These are phyloP conservation scores for Sporothrix inflata DNA, from an alignment of 2,329 filamentous ascomycete genomes.

Conservation along the genomic window DNA sequence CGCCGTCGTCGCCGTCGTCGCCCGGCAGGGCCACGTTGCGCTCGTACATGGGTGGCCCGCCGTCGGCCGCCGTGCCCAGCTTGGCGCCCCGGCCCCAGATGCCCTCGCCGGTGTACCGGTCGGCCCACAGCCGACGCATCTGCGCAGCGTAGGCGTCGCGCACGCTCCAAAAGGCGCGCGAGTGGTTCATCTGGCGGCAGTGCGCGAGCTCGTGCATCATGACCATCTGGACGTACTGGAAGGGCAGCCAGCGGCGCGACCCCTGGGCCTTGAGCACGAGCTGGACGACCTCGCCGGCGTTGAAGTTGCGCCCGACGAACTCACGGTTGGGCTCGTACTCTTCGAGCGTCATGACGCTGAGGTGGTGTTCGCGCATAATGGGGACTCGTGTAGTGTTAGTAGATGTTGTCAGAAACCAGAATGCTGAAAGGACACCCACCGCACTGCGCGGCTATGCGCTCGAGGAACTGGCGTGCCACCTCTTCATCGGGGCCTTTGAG, in stretches of 20 bases:
- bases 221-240: constrained; percentile 86
- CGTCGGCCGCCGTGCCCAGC: constrained; percentile 57
- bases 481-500: constrained; percentile 66
- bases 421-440: constrained; percentile 45
- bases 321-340: constrained; percentile 81
- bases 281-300: constrained; percentile 84
- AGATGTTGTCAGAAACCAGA: neutral
- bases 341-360: constrained; percentile 72
- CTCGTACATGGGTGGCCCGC: constrained; percentile 47
- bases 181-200: constrained; percentile 92
- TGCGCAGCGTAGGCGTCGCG: constrained; percentile 72
- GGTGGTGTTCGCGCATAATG: constrained; percentile 67
- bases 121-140: constrained; percentile 71
- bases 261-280: constrained; percentile 73
- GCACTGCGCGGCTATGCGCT: constrained; percentile 80
- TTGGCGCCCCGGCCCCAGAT: constrained; percentile 76
- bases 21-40: constrained; percentile 49
- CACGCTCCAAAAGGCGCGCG: constrained; percentile 77
- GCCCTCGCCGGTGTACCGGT: constrained; percentile 76
- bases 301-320: constrained; percentile 89
- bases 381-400: constrained; percentile 52
- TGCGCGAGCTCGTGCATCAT: constrained; percentile 94
- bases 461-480: constrained; percentile 70
- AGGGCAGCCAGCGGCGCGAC: constrained; percentile 74
- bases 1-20: constrained; percentile 46